A percentile compares a stretch with the other conserved stretches of the same genome.
Evolutionary conservation across 2,329 filamentous ascomycete genomes (phyloP).

Genomic region (Xylariales sp.): DNA sequence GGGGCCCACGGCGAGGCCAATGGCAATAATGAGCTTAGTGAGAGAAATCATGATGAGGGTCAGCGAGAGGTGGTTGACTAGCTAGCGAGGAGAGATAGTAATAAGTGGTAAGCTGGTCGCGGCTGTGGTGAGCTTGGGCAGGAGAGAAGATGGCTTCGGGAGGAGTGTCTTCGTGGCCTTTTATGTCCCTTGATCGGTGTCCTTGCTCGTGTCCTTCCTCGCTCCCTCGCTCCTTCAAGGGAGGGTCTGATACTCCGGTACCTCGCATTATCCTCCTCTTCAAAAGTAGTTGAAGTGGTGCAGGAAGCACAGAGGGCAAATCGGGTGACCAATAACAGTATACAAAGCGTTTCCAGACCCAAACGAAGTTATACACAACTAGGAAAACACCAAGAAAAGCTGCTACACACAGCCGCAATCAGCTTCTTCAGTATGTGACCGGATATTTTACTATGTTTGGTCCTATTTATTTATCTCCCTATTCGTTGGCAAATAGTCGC

Average conservation of each 20-base stretch:
- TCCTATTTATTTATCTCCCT: not conserved
- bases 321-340: not conserved
- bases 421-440: too few species aligned
- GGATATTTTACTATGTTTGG: not conserved
- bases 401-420: not conserved
- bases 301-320: too few species aligned
- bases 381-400: too few species aligned
- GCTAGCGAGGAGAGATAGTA: not conserved
- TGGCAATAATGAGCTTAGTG: constrained; percentile 34
- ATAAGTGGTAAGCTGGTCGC: not conserved
- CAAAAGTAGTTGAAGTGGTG: not conserved
- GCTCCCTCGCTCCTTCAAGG: not conserved
- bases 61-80: not conserved
- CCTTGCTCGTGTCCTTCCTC: not conserved
- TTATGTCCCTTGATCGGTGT: not conserved
- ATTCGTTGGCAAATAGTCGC: not conserved
- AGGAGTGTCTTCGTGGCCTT: not conserved
- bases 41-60: constrained; percentile 14
- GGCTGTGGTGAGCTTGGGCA: not conserved
- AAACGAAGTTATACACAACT: not conserved
- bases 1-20: constrained; percentile 33
- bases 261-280: not conserved
- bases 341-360: not conserved
- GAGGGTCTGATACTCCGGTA: not conserved
- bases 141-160: not conserved